These are phyloP conservation scores for Thalassiosira sp. DNA, from an alignment of 352 stramenopile species.

Conservation along the genomic window DNA sequence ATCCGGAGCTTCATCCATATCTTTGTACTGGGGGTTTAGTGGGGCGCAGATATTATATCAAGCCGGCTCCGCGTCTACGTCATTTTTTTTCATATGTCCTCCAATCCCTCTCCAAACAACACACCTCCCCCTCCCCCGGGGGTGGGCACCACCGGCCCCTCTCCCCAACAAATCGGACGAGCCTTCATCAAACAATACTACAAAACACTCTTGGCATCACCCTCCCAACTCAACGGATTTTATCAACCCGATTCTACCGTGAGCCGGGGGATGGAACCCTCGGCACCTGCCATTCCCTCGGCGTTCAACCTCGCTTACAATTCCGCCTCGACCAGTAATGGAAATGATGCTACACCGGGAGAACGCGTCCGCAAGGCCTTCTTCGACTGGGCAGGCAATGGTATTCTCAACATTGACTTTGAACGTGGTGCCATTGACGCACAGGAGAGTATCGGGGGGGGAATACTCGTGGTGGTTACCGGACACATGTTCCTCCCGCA, in stretches of 20 bases:
- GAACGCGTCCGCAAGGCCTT: conserved; percentile 40
- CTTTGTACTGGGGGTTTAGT: no score
- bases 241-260: conserved; percentile 65
- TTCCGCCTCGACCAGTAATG: neutral
- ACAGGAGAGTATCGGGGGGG: conserved; percentile 63
- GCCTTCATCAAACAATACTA: conserved; percentile 81
- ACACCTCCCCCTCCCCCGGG: conserved; percentile 13
- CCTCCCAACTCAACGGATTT: conserved; percentile 61
- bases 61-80: no score
- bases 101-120: conserved; percentile 2
- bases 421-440: conserved; percentile 77
- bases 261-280: conserved; percentile 52
- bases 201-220: conserved; percentile 60
- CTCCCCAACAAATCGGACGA: conserved; percentile 61
- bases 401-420: conserved; percentile 55
- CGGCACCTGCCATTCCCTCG: conserved; percentile 22
- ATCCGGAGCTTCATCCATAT: no score
- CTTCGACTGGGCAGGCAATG: conserved; percentile 33
- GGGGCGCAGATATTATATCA: no score
- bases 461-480: conserved; percentile 77
- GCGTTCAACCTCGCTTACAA: neutral
- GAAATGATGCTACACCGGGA: conserved; percentile 13
- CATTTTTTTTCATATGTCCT: neutral
- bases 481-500: conserved; percentile 59
- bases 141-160: conserved; percentile 45